Evolutionary conservation across 176 grass and related monocot genomes (phyloP), one percentile per base, ranked within the genome.

Genomic region (Elymus sibiricus): DNA sequence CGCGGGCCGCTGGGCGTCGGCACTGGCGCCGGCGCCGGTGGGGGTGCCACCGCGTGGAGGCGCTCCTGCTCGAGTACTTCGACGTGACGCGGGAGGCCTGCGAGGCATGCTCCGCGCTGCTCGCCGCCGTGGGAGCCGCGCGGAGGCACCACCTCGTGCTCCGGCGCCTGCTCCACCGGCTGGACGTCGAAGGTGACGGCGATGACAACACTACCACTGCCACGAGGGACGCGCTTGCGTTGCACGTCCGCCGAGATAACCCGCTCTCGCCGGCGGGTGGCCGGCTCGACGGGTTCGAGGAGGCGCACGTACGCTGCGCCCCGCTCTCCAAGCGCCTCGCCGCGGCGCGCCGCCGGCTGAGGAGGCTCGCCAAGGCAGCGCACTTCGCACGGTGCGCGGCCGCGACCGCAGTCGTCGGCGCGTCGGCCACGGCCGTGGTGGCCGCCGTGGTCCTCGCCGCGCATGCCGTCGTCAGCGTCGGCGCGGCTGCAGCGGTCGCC

Each of bases 41-140:
- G 7, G 26, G 75, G 0, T 5, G 79, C 22, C 79, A 74, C 70
- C 70, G 43, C 12, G 64, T 85, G 9, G 79, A 75, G 0, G 15
- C 84, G 0, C 87, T 95, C 51, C 82, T 98, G 32, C 35, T 94
- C 9, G 90, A 98, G 74, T 98, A 81, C 85, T 98, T 95, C 64
- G 86, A 95, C 51, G 81, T 91, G 8, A 98, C 91, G 70, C 49
- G 46, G 26, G 78, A 89, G 37, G 93, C 93, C 21, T 94, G 90
- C 83, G 74, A 61, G 66, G 93, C 93, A 0, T 98, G 93, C 83
- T 71, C 90, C 5, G 17, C 80, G 62, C 87, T 98, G 27, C 86
- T 98, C 11, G 69, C 59, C 14, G 91, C 91, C 28, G 47, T 95
- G 11, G 40, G 74, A 78, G 87, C 70, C 1, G 90, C 96, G 8